Evolutionary conservation across 1,284 basidiomycete genomes (phyloP).

Genomic region (Boletus semigastroideus): DNA sequence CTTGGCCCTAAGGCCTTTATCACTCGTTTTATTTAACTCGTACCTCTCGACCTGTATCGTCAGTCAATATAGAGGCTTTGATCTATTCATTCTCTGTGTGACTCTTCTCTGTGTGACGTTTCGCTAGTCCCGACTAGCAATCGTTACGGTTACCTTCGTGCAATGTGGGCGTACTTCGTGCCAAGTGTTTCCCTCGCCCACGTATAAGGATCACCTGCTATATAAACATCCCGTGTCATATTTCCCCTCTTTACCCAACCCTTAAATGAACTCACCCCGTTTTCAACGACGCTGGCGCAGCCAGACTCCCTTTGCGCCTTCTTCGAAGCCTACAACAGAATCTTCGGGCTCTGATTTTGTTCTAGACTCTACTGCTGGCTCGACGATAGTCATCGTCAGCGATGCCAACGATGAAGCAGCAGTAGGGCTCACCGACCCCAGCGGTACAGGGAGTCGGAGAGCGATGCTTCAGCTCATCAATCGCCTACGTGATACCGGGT

Average conservation of each 20-base stretch:
- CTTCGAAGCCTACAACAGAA: neutral
- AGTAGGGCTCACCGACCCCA: slow-evolving; percentile 48
- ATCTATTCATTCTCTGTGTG: too few relatives aligned
- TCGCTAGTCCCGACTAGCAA: too few relatives aligned
- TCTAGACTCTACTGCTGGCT: neutral
- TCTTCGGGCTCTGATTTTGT: slow-evolving; percentile 4
- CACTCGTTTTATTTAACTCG: too few relatives aligned
- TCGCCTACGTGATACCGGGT: slow-evolving; percentile 57
- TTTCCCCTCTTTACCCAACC: neutral
- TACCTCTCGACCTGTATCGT: too few relatives aligned
- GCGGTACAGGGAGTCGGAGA: slow-evolving; percentile 37
- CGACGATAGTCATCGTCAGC: neutral
- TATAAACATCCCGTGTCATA: slow-evolving; percentile 2
- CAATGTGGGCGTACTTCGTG: too few relatives aligned
- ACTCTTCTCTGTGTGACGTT: too few relatives aligned
- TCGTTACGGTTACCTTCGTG: neutral
- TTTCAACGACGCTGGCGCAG: neutral
- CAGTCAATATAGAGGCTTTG: too few relatives aligned
- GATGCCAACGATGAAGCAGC: slow-evolving; percentile 1
- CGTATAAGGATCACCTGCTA: neutral
- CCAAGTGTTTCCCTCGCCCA: neutral
- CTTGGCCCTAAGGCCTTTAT: too few relatives aligned
- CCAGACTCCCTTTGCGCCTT: neutral
- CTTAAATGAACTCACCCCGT: neutral
- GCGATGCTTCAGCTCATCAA: slow-evolving; percentile 53